Evolutionary conservation across 2,329 filamentous ascomycete species (phyloP).

Genomic region (Apiospora arundinis): DNA sequence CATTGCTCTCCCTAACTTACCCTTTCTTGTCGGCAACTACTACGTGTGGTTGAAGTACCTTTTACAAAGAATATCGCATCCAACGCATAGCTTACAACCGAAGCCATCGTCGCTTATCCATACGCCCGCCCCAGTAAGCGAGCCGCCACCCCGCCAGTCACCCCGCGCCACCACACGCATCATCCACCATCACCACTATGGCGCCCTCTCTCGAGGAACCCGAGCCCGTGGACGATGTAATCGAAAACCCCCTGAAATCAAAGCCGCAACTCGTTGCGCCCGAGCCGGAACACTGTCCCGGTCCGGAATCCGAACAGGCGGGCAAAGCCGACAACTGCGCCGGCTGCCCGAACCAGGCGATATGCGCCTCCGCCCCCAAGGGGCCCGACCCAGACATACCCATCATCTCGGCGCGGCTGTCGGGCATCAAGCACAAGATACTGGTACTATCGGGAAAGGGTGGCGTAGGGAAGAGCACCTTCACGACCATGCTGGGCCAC

Average conservation of each 20-base stretch:
- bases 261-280: constrained; percentile 89
- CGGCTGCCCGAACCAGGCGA: constrained; percentile 93
- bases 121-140: neutral
- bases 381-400: constrained; percentile 95
- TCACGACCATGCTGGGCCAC: constrained; percentile 86
- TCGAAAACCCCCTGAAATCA: constrained; percentile 77
- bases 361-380: constrained; percentile 93
- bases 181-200: constrained; percentile 57
- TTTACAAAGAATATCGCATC: too few species aligned
- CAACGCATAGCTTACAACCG: neutral
- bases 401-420: constrained; percentile 82
- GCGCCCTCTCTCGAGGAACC: constrained; percentile 81
- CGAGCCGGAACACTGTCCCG: constrained; percentile 96
- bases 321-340: constrained; percentile 83
- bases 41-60: neutral
- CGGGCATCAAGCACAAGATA: constrained; percentile 87
- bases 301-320: constrained; percentile 78
- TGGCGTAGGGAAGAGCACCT: constrained; percentile 95
- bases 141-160: neutral
- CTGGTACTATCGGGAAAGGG: constrained; percentile 94
- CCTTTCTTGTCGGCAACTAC: neutral
- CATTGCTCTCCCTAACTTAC: neutral
- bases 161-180: neutral
- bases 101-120: neutral
- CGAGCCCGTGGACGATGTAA: constrained; percentile 69